phyloP scores from a whole-genome alignment of 768 basidiomycete genomes.

The Pisolithus orientalis region DNA sequence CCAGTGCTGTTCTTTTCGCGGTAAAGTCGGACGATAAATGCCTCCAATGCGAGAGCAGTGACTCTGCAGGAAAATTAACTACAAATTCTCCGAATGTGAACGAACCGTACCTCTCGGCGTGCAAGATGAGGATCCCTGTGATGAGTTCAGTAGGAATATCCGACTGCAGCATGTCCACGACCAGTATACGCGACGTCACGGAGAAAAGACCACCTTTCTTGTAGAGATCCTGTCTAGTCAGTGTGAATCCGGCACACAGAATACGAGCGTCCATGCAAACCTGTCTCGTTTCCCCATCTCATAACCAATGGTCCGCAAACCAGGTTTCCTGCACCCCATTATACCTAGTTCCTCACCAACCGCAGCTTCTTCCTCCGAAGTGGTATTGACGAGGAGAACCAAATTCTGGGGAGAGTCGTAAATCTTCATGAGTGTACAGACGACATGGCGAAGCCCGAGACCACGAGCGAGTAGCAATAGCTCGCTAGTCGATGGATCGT shows the following conservation, averaged over 20 bases:
- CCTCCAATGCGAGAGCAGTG: constrained; percentile 77
- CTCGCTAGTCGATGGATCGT: constrained; percentile 70
- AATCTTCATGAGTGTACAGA: constrained; percentile 87
- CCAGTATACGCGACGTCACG: constrained; percentile 89
- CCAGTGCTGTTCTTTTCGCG: constrained; percentile 85
- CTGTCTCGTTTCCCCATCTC: constrained; percentile 77
- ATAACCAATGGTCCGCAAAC: constrained; percentile 74
- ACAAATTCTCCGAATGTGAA: not conserved
- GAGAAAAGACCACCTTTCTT: constrained; percentile 84
- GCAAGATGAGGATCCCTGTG: constrained; percentile 84
- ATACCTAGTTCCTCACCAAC: constrained; percentile 91
- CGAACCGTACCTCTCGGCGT: constrained; percentile 73
- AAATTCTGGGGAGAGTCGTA: constrained; percentile 84
- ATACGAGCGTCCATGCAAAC: constrained; percentile 35
- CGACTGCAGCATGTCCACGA: constrained; percentile 88
- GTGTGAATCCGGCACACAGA: constrained; percentile 7
- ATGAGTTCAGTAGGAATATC: constrained; percentile 83
- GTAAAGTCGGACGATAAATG: constrained; percentile 89
- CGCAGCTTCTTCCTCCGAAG: constrained; percentile 81
- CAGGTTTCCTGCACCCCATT: constrained; percentile 86
- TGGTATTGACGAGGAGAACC: constrained; percentile 78
- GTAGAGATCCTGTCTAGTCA: constrained; percentile 71
- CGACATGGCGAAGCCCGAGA: constrained; percentile 74
- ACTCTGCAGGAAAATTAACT: constrained; percentile 47
- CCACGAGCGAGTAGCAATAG: constrained; percentile 82